Evolutionary conservation across 1,284 basidiomycete species (phyloP), one percentile per base, ranked within the genome.

Genomic region (Ganoderma lingzhi): DNA sequence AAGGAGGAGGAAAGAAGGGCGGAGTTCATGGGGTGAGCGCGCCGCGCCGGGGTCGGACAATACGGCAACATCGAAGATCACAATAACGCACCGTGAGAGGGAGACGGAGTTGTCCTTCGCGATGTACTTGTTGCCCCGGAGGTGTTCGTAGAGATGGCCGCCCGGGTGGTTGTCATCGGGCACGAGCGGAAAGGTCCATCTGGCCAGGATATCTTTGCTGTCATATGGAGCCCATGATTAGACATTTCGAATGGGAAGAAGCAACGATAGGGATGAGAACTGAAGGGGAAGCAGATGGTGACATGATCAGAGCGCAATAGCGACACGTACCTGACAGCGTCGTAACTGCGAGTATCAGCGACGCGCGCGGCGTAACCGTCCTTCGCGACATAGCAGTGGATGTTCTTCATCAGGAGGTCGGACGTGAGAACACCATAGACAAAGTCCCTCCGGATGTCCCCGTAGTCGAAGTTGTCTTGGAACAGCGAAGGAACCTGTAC

Each of bases 401-500:
- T 97, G 75, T 93, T 97, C 83, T 98, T 97, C 85, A 96, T 96
- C 58, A 99, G 87, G 59, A 99, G 81, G 80, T 99, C 98, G 15
- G 95, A 97, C 0, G 96, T 98, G 69, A 99, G 86, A 58, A 99
- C 90, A n/a, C 97, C 97, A 76, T 96, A 94, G 32, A 99, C 94
- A 78, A 99, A 98, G 81, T 99, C 96, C 73, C 90, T 86, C 67
- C 96, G 89, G 71, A 99, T 87, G 80, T 96, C 94, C 61, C 93
- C 92, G 79, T 98, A 99, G 82, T 99, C 98, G 79, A 99, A 99
- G 82, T 99, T 99, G 81, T 99, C 98, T 76, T 98, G 97, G 83
- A 99, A 99, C 5, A 99, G 82, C 0, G 97, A 97, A 0, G 96
- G 96, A 28, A 99, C 93, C 94, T 96, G 75, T n/a, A 65, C 51